These are phyloP conservation scores for Nitzschia sp. DNA, from an alignment of 108 stramenopile genomes.

Conservation along the genomic window DNA sequence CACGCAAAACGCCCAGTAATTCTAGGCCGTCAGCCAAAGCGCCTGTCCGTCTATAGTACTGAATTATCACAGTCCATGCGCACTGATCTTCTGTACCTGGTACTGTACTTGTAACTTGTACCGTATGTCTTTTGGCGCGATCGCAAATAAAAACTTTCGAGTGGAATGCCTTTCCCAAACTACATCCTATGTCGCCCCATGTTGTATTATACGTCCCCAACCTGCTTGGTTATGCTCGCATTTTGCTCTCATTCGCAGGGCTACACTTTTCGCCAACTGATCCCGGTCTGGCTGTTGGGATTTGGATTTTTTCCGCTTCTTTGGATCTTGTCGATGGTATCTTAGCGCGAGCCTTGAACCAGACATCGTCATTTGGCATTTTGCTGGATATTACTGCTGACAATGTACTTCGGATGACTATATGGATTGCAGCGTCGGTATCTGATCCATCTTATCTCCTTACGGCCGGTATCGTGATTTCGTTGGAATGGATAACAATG, in stretches of 20 bases:
- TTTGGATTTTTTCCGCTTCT: constrained; percentile 47
- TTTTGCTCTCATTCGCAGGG: constrained; percentile 47
- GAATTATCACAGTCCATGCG: no score
- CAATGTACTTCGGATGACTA: constrained; percentile 50
- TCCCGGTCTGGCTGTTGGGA: constrained; percentile 29
- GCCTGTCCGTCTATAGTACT: no score
- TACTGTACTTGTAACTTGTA: no score
- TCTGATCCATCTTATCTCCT: neutral
- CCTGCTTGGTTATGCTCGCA: constrained; percentile 54
- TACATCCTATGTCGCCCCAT: constrained; percentile 1
- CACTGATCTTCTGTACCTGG: no score
- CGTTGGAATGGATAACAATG: constrained; percentile 72
- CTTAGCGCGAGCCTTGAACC: constrained; percentile 52
- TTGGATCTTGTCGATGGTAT: constrained; percentile 65
- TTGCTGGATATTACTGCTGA: constrained; percentile 64
- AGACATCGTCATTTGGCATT: constrained; percentile 59
- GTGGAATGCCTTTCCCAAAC: no score
- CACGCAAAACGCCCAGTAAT: no score
- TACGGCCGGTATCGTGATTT: constrained; percentile 16
- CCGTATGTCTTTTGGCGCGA: no score
- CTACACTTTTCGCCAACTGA: constrained; percentile 23
- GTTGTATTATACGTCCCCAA: constrained; percentile 59
- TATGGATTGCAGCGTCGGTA: constrained; percentile 51
- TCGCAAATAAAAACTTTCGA: no score
- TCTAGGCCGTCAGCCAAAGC: no score